Base-by-base conservation (phyloP, 257 asterid species). In the Leonotis leonurus region DNA sequence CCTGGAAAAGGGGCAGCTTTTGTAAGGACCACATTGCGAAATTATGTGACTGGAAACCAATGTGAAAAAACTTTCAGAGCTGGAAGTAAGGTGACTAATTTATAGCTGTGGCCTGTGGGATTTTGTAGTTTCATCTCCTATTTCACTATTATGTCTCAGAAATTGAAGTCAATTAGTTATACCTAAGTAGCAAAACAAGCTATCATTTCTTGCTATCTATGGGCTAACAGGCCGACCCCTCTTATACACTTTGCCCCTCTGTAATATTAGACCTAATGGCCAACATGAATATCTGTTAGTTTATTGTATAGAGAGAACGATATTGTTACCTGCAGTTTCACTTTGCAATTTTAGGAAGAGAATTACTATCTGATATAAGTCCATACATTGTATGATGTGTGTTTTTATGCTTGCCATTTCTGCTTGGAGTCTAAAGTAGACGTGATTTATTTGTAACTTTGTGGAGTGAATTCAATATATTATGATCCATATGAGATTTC, bases 1-100 rank as follows among this genome's bases (percentile, higher is more conserved):
- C 97, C 96, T 75, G 99, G 99, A 22, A 93, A 89, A 68, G 97
- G 97, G 40, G 97, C 99, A 18, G 96, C 99, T 24, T 89, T 75
- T 75, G 96, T 93, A 9, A 82, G 99, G 79, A 93, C 95, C 54
- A 92, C 96, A 0, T 39, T 92, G 75, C 81, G 90, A 48, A 92
- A 92, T 70, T 81, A 77, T 53, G 43, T 89, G 39, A 83, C 97
- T 21, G 97, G 99, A 64, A 92, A 89, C 74, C 80, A 82, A 22
- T 84, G 77, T 37, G 97, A 89, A 49, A 92, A 83, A 68, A 92
- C 97, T 43, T 86, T 92, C 78, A 83, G 99, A 68, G 97, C 97
- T 77, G 99, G 99, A 63, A 78, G 95, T 76, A 89, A 92, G 95
- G 97, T 89, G n/a, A n/a, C n/a, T n/a, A 78, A 61, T 61, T 71